Evolutionary conservation across 306 rosid species (phyloP).

Genomic region (Medicago truncatula): DNA sequence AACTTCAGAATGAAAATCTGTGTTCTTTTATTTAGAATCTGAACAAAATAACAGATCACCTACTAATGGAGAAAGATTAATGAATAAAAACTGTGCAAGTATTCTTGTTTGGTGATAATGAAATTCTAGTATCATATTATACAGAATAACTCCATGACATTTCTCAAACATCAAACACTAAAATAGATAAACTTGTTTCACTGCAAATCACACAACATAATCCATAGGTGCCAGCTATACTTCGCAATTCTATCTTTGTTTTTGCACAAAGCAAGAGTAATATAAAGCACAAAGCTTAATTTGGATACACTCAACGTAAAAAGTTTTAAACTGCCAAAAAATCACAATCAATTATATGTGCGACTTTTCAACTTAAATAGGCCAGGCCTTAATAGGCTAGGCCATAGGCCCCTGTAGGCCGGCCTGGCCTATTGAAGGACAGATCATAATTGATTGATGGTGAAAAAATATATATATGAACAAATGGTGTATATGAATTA

Average conservation of each 20-base stretch:
- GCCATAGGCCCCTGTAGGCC: too few species aligned
- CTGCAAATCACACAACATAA: slow-evolving; percentile 22
- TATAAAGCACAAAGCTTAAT: neutral
- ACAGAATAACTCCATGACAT: neutral
- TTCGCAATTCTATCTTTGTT: neutral
- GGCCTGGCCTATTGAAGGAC: too few species aligned
- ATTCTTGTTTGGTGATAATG: neutral
- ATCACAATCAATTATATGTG: neutral
- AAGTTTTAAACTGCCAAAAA: neutral
- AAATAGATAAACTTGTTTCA: neutral
- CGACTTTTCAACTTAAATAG: too few species aligned
- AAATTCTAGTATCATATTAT: slow-evolving; percentile 11
- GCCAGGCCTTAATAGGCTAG: too few species aligned
- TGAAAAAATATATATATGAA: neutral
- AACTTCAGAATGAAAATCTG: neutral
- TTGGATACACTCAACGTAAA: too few species aligned
- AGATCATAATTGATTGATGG: neutral
- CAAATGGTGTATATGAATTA: neutral
- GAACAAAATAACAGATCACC: neutral
- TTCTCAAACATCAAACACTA: slow-evolving; percentile 16
- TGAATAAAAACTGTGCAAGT: neutral
- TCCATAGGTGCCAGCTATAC: neutral
- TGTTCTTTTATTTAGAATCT: neutral
- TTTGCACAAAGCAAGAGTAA: slow-evolving; percentile 18
- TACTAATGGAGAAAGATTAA: neutral